Conservation (phyloP, 345 rosid species). For the Arabis hirsuta region DNA sequence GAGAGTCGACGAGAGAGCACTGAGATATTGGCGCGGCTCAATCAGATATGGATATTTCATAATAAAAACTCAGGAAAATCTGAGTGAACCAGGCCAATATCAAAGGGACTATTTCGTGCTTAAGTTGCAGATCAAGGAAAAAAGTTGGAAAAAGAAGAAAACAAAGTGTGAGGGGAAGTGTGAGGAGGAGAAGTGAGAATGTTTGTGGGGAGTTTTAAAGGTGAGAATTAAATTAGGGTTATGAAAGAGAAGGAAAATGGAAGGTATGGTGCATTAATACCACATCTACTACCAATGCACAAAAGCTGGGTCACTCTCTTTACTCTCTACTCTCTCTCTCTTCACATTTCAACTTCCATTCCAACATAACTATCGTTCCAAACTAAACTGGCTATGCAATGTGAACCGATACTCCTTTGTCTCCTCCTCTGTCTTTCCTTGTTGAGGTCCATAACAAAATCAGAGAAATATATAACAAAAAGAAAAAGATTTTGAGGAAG, state of each 20-base stretch:
- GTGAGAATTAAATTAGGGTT: slow-evolving; percentile 49
- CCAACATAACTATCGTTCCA: slow-evolving; percentile 22
- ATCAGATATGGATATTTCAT: slow-evolving; percentile 50
- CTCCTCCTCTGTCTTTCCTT: slow-evolving; percentile 32
- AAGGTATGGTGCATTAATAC: slow-evolving; percentile 69
- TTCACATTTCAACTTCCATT: slow-evolving; percentile 12
- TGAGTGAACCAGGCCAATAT: slow-evolving; percentile 99
- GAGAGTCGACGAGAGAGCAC: slow-evolving; percentile 57
- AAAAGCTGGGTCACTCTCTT: slow-evolving; percentile 71
- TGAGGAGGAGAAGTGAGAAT: slow-evolving; percentile 56
- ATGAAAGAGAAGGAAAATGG: slow-evolving; percentile 38
- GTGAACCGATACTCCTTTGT: slow-evolving; percentile 33
- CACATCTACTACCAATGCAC: slow-evolving; percentile 78
- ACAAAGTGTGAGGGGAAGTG: slow-evolving; percentile 36
- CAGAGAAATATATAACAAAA: neutral
- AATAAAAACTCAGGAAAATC: slow-evolving; percentile 38
- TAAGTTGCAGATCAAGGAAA: neutral
- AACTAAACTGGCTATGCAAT: slow-evolving; percentile 46
- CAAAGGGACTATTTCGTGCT: slow-evolving; percentile 56
- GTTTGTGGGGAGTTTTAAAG: slow-evolving; percentile 51
- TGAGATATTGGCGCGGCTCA: slow-evolving; percentile 99
- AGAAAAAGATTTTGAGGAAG: slow-evolving; percentile 9
- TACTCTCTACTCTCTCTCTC: slow-evolving; percentile 33
- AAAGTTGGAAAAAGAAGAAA: slow-evolving; percentile 4
- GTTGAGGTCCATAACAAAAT: slow-evolving; percentile 15